Evolutionary conservation across 2,329 filamentous ascomycete genomes (phyloP).

Genomic region (Fusarium chuoi): DNA sequence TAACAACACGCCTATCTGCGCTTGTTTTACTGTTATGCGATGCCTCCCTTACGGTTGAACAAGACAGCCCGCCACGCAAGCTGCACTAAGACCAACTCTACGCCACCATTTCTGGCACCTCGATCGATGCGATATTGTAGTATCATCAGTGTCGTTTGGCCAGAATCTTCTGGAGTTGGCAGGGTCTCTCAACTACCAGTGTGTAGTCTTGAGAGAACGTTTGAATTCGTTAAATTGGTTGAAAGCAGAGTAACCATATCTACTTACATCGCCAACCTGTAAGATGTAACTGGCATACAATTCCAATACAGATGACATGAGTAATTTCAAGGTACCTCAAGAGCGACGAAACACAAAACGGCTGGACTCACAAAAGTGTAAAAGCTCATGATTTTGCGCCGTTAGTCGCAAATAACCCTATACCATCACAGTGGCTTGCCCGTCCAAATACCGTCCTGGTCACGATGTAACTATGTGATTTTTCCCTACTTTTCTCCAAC

Average conservation of each 20-base stretch:
- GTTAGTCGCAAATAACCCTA: slow-evolving; percentile 20
- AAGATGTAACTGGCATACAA: background rate
- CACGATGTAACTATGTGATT: background rate
- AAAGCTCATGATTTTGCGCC: slow-evolving; percentile 13
- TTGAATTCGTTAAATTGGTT: background rate
- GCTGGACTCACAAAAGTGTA: slow-evolving; percentile 13
- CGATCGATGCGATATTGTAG: slow-evolving; percentile 18
- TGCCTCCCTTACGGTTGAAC: slow-evolving; percentile 29
- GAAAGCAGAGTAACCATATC: background rate
- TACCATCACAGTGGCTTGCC: slow-evolving; percentile 7
- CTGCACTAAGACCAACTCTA: slow-evolving; percentile 42
- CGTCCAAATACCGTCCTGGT: background rate
- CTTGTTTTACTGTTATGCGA: slow-evolving; percentile 28
- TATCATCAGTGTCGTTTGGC: slow-evolving; percentile 22
- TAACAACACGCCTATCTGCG: background rate
- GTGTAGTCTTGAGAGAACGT: background rate
- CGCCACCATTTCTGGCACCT: slow-evolving; percentile 42
- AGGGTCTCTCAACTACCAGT: background rate
- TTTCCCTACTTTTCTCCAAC: background rate
- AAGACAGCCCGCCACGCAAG: slow-evolving; percentile 44
- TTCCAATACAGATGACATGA: background rate
- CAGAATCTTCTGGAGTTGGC: background rate
- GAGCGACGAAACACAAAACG: slow-evolving; percentile 2
- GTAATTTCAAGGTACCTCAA: background rate
- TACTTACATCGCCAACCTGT: background rate